Conservation (phyloP, 805 yeast species). For the Sugiyamaella boreocaroliniensis region DNA sequence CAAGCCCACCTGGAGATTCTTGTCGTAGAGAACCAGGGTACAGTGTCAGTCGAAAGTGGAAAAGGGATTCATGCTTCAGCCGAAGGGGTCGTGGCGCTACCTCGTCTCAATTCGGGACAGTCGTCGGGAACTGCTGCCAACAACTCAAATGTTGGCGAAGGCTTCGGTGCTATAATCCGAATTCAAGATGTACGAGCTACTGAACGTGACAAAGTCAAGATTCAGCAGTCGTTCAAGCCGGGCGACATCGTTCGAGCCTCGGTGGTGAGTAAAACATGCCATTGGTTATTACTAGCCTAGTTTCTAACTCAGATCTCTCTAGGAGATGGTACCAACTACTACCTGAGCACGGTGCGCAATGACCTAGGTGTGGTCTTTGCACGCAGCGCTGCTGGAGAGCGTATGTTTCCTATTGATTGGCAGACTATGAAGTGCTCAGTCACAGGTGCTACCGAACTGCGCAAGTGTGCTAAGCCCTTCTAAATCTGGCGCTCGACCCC, state of each 20-base stretch:
- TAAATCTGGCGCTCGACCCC: not conserved
- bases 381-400: conserved; percentile 59
- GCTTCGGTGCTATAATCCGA: conserved; percentile 78
- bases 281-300: not conserved
- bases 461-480: conserved; percentile 92
- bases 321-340: conserved; percentile 92
- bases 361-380: conserved; percentile 95
- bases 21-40: conserved; percentile 56
- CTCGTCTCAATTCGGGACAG: conserved; percentile 4
- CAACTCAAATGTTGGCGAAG: conserved; percentile 66
- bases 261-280: conserved; percentile 32
- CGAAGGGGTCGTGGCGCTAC: conserved; percentile 19
- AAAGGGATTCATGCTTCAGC: conserved; percentile 51
- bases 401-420: conserved; percentile 92
- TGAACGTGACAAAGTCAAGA: conserved; percentile 79
- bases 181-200: conserved; percentile 86
- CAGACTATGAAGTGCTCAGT: conserved; percentile 79
- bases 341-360: conserved; percentile 80
- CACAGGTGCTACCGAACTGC: conserved; percentile 65
- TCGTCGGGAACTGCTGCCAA: conserved; percentile 21
- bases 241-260: conserved; percentile 88
- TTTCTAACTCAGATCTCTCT: conserved; percentile 42
- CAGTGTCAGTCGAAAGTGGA: conserved; percentile 55
- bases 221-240: conserved; percentile 74
- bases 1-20: conserved; percentile 77